Conservation (phyloP, 2,329 filamentous ascomycete species). For the Sarocladium kiliense region DNA sequence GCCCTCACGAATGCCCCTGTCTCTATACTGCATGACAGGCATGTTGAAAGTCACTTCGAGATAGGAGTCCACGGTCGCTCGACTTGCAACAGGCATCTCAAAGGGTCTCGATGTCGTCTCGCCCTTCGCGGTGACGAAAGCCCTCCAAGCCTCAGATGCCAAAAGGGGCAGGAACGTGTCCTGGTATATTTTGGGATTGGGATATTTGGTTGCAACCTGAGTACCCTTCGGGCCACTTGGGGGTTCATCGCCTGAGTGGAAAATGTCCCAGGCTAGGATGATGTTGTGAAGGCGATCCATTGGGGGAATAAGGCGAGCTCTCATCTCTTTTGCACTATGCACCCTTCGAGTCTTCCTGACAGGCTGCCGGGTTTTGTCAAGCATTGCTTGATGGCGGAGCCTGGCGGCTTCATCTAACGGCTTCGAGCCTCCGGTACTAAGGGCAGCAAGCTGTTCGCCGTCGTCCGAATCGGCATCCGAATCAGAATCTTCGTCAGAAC, state of each 20-base stretch:
- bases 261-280: constrained; percentile 92
- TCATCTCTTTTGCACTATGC: constrained; percentile 87
- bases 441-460: constrained; percentile 35
- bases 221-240: constrained; percentile 70
- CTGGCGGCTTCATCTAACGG: constrained; percentile 42
- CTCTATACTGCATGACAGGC: constrained; percentile 52
- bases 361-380: constrained; percentile 59
- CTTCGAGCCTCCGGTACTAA: constrained; percentile 44
- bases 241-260: constrained; percentile 81
- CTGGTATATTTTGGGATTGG: constrained; percentile 74
- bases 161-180: constrained; percentile 86
- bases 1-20: constrained; percentile 71
- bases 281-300: constrained; percentile 79
- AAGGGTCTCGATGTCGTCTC: constrained; percentile 77
- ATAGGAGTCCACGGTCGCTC: constrained; percentile 87
- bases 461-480: constrained; percentile 53
- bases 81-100: constrained; percentile 80
- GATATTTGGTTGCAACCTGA: constrained; percentile 72
- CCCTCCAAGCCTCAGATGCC: constrained; percentile 91
- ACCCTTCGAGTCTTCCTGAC: constrained; percentile 78
- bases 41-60: constrained; percentile 86
- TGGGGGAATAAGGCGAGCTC: constrained; percentile 84
- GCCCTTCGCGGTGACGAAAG: constrained; percentile 84
- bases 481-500: constrained; percentile 69
- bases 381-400: constrained; percentile 41